Conservation (phyloP, 768 basidiomycete species). For the Xanthoconium purpureum region DNA sequence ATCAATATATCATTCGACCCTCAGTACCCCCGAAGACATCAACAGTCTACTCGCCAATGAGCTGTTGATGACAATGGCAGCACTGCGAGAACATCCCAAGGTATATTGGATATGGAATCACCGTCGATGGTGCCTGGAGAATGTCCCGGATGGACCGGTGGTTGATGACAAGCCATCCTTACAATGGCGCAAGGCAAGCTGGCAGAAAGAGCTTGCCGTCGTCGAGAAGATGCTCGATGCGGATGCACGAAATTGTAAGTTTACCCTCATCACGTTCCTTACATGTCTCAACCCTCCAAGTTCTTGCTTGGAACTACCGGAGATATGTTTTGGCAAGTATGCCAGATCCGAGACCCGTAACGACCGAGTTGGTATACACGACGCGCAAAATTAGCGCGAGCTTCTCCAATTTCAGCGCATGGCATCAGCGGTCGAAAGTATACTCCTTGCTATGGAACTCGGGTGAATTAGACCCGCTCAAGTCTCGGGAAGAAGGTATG, state of each 20-base stretch:
- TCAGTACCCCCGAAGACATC: constrained; percentile 57
- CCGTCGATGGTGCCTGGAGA: constrained; percentile 89
- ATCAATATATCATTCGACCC: constrained; percentile 12
- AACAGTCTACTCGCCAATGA: constrained; percentile 70
- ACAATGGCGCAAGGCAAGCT: constrained; percentile 76
- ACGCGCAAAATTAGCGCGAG: constrained; percentile 87
- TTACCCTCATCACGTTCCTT: not conserved
- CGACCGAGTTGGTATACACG: constrained; percentile 82
- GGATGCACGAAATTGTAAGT: constrained; percentile 90
- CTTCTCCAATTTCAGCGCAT: constrained; percentile 97
- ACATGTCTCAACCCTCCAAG: constrained; percentile 40
- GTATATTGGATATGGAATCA: constrained; percentile 99
- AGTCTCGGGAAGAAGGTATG: constrained; percentile 70
- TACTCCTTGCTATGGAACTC: constrained; percentile 62
- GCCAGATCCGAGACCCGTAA: constrained; percentile 52
- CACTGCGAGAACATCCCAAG: constrained; percentile 85
- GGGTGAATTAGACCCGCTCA: constrained; percentile 48
- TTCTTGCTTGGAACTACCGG: constrained; percentile 94
- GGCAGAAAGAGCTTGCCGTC: constrained; percentile 82
- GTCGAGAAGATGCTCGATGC: constrained; percentile 91
- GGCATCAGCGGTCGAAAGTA: constrained; percentile 94
- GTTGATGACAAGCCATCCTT: constrained; percentile 39
- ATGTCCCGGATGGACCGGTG: constrained; percentile 73
- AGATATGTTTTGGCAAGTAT: constrained; percentile 77
- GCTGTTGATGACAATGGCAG: constrained; percentile 73